Base-by-base conservation (phyloP, 371 early-diverging fungal genomes). In the Mortierella sp. region DNA sequence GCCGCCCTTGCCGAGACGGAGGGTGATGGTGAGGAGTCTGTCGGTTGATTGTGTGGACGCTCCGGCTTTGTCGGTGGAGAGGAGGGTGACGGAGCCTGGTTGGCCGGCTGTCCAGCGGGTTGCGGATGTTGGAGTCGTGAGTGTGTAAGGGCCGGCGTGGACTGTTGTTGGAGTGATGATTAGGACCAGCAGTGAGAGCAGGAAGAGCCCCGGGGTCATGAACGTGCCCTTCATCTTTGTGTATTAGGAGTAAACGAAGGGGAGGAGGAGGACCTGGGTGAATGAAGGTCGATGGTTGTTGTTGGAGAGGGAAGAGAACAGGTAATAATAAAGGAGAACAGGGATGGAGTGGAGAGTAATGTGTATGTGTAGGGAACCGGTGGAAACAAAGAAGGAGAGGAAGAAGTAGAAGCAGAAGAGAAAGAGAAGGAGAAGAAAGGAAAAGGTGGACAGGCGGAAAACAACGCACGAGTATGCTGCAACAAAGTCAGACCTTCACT, bases 51-150 rank as follows among this genome's bases (percentile, higher is more conserved):
- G 21, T 4, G 79, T 32, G 16, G 56, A 41, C n/a, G 75, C 75
- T 3, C 58, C 51, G 49, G 84, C 77, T 38, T 78, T 77, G 21
- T 77, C 74, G 0, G 65, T 71, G 49, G 80, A 75, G 49, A 72
- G 55, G 32, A 81, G 70, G 32, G 63, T 70, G 71, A 84, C 55
- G 18, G 70, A 41, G 0, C 76, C 84, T 3, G 35, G 63, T 38
- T 81, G 84, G 6, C 84, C 84, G 1, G 76, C 29, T 2, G 70
- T 65, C 84, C 84, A 84, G 0, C 81, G 84, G 6, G 81, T 78
- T 1, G 78, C 84, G 0, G 54, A 76, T 2, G 78, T 84, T 0
- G 84, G 84, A 1, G 83, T 60, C 11, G n/a, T 3, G 43, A 80
- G 46, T 18, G 83, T 77, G 72, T 80, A 83, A 1, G 35, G 24